These are phyloP conservation scores for Hyparrhenia diplandra DNA, from an alignment of 176 grass and related monocot genomes.

Conservation along the genomic window DNA sequence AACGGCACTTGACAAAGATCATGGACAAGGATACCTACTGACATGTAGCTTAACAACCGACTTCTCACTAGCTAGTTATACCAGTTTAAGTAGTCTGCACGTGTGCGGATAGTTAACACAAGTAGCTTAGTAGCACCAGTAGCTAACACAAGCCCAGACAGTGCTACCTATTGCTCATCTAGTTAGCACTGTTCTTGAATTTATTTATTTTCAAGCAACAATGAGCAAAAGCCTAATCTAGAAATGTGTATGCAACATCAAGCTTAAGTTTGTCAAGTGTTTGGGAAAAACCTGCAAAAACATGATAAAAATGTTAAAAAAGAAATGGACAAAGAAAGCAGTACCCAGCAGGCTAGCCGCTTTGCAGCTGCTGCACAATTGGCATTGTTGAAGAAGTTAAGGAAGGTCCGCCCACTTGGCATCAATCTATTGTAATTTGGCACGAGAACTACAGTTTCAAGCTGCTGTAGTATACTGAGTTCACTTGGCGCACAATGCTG, in stretches of 20 bases:
- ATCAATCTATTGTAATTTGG: slow-evolving; percentile 99
- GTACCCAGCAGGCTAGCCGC: slow-evolving; percentile 98
- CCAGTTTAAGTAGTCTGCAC: background rate
- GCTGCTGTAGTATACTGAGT: slow-evolving; percentile 87
- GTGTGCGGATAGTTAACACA: background rate
- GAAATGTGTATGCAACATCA: background rate
- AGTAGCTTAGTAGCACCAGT: background rate
- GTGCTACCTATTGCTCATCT: slow-evolving; percentile 1
- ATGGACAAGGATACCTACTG: background rate
- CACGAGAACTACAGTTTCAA: slow-evolving; percentile 86
- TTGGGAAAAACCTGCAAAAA: background rate
- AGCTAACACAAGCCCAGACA: background rate
- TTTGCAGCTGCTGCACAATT: slow-evolving; percentile 93
- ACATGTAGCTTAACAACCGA: background rate
- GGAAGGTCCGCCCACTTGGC: slow-evolving; percentile 71
- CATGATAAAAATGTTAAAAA: background rate
- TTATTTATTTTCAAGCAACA: slow-evolving; percentile 3
- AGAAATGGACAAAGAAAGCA: slow-evolving; percentile 4
- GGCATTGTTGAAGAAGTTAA: slow-evolving; percentile 91
- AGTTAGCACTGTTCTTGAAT: background rate
- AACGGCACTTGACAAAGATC: background rate
- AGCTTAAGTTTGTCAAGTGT: background rate
- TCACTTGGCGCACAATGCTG: slow-evolving; percentile 98
- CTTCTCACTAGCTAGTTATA: background rate
- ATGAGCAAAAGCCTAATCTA: background rate